A percentile compares a stretch with the other conserved stretches of the same genome.
phyloP scores from a whole-genome alignment of 2,329 filamentous ascomycete species.

The Penicillium sp. region DNA sequence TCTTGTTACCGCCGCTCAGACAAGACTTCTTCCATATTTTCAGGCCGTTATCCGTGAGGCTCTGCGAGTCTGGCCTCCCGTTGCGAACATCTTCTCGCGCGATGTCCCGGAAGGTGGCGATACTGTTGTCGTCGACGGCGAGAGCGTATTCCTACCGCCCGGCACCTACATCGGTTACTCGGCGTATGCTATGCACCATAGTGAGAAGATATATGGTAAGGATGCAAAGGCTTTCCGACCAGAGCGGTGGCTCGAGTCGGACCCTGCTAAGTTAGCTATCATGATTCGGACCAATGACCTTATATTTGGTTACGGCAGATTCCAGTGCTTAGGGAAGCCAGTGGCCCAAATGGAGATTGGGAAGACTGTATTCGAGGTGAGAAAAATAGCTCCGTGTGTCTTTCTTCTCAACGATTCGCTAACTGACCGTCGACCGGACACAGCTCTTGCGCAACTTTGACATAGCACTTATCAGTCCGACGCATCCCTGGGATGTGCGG shows the following conservation, averaged over 20 bases:
- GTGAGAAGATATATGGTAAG: constrained; percentile 16
- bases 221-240: constrained; percentile 18
- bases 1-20: constrained; percentile 16
- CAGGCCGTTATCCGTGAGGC: constrained; percentile 31
- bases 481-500: constrained; percentile 13
- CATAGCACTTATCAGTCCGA: constrained; percentile 15
- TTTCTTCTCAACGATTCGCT: background rate
- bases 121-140: constrained; percentile 13
- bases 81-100: constrained; percentile 17
- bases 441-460: constrained; percentile 21
- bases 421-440: background rate
- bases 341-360: constrained; percentile 19
- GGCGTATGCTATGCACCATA: constrained; percentile 16
- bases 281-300: constrained; percentile 18
- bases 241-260: constrained; percentile 17
- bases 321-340: constrained; percentile 18
- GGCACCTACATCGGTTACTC: constrained; percentile 16
- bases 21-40: constrained; percentile 31
- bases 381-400: background rate
- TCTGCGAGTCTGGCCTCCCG: constrained; percentile 21
- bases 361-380: constrained; percentile 18
- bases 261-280: constrained; percentile 6
- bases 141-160: constrained; percentile 16
- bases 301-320: constrained; percentile 17
- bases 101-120: constrained; percentile 16